These are phyloP conservation scores for Fagopyrum esculentum DNA, from an alignment of 148 eudicot species.

Conservation along the genomic window DNA sequence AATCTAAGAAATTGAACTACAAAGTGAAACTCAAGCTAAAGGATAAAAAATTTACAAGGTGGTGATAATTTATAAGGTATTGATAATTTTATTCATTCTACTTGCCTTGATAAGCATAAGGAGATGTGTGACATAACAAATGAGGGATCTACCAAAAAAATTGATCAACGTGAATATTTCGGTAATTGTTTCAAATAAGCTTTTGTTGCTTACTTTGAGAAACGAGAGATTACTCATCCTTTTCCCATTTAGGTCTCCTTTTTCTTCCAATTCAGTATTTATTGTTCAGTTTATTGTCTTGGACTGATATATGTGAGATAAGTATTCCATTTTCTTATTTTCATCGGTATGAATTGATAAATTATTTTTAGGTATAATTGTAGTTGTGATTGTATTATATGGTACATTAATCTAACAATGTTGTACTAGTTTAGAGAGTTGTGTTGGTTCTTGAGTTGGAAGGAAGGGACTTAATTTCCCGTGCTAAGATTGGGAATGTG, in stretches of 20 bases:
- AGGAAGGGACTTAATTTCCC: conserved; percentile 76
- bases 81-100: too few species aligned
- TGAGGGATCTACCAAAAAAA: too few species aligned
- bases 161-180: too few species aligned
- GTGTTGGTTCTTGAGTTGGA: conserved; percentile 58
- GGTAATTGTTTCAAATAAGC: conserved; percentile 39
- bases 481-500: conserved; percentile 98
- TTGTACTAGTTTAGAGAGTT: conserved; percentile 38
- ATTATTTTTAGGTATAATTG: too few species aligned
- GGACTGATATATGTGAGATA: background rate
- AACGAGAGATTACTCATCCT: conserved; percentile 67
- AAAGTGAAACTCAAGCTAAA: too few species aligned
- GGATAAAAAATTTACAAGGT: too few species aligned
- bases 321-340: too few species aligned
- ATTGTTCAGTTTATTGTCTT: background rate
- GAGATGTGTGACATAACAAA: too few species aligned
- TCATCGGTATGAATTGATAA: too few species aligned
- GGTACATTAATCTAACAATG: background rate
- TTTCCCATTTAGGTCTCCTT: conserved; percentile 76
- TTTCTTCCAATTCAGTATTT: background rate
- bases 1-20: too few species aligned
- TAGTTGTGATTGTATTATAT: background rate
- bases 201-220: conserved; percentile 47
- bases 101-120: too few species aligned
- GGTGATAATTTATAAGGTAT: too few species aligned